Percentiles rank a stretch among this genome's conserved stretches.
These are phyloP conservation scores for Erigeron canadensis DNA, from an alignment of 129 eudicot species.

Conservation along the genomic window DNA sequence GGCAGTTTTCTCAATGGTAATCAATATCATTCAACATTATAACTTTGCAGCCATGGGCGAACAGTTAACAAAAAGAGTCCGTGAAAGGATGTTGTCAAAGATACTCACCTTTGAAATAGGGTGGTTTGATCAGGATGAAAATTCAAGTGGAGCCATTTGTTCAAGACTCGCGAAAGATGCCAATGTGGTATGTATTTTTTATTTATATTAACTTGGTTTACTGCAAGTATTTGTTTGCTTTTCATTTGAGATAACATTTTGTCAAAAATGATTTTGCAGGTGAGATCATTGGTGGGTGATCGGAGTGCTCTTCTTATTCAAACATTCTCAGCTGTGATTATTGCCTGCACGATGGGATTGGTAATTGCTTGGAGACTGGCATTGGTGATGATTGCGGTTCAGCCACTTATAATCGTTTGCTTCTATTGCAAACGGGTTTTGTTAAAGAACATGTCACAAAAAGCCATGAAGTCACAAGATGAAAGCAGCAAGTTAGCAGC, in stretches of 20 bases:
- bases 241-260: neutral
- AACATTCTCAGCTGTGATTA: constrained; percentile 66
- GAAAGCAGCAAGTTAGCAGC: constrained; percentile 94
- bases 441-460: constrained; percentile 70
- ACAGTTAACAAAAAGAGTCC: constrained; percentile 76
- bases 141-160: constrained; percentile 88
- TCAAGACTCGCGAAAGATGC: constrained; percentile 91
- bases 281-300: constrained; percentile 82
- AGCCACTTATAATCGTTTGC: constrained; percentile 68
- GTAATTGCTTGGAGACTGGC: constrained; percentile 85
- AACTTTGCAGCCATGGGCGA: constrained; percentile 94
- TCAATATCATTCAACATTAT: constrained; percentile 77
- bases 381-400: constrained; percentile 80
- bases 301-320: constrained; percentile 70
- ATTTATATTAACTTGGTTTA: neutral
- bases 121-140: constrained; percentile 88
- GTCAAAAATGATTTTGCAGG: constrained; percentile 45
- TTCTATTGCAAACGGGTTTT: constrained; percentile 64
- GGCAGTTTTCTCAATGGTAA: constrained; percentile 55
- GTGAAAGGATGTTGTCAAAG: constrained; percentile 89
- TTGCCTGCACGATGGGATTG: constrained; percentile 83
- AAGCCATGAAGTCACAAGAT: constrained; percentile 79
- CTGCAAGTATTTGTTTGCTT: too few species aligned
- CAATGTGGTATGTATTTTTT: constrained; percentile 62
- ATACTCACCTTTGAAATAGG: constrained; percentile 90